Conservation (phyloP, 495 filamentous ascomycete species). For the Hypoxylon fuscum region DNA sequence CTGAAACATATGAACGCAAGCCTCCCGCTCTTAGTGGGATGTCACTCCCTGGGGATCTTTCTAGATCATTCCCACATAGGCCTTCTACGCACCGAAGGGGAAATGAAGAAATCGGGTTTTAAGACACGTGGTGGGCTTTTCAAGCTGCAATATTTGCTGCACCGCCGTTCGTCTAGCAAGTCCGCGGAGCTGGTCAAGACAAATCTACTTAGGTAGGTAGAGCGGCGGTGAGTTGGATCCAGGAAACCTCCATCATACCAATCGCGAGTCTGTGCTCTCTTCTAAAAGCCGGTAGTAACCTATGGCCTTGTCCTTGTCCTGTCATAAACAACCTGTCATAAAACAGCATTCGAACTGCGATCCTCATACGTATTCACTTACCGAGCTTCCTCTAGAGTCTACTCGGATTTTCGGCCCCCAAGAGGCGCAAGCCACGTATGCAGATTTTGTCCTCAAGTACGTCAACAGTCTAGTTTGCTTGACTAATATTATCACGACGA, state of each 20-base stretch:
- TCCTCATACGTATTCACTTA: no score
- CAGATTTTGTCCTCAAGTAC: background rate
- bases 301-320: no score
- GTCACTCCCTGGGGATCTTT: conserved; percentile 14
- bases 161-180: no score
- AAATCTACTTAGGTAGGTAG: no score
- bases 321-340: no score
- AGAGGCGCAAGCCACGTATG: conserved; percentile 22
- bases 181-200: no score
- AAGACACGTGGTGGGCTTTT: conserved; percentile 21
- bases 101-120: background rate
- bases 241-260: no score
- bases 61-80: conserved; percentile 26
- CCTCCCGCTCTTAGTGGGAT: conserved; percentile 22
- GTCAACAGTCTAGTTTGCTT: conserved; percentile 26
- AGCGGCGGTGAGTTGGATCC: no score
- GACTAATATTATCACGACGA: conserved; percentile 1
- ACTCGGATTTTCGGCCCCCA: background rate
- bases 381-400: background rate
- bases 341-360: no score
- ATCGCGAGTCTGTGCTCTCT: no score
- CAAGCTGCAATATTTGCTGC: conserved; percentile 20
- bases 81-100: background rate
- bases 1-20: conserved; percentile 30
- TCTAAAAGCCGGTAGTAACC: no score